Percentiles rank a stretch among this genome's conserved stretches.
These are phyloP conservation scores for Kodamaea leandrae DNA, from an alignment of 805 yeast species.

Conservation along the genomic window DNA sequence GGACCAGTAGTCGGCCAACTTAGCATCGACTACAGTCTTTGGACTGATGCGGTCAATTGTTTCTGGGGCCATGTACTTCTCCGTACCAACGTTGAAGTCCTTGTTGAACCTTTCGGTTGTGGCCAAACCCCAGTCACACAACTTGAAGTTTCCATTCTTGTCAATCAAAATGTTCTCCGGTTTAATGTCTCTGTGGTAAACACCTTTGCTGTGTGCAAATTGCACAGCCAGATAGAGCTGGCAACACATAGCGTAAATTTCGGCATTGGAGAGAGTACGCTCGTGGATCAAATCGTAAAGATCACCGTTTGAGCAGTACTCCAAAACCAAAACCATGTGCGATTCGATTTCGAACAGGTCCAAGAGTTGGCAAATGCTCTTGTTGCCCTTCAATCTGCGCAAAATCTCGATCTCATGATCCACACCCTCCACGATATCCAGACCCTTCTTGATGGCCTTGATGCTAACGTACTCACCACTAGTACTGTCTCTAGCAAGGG, in stretches of 20 bases:
- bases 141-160: constrained; percentile 53
- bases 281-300: constrained; percentile 54
- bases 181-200: constrained; percentile 56
- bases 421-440: constrained; percentile 25
- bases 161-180: constrained; percentile 56
- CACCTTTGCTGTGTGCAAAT: constrained; percentile 55
- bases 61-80: constrained; percentile 60
- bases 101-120: constrained; percentile 20
- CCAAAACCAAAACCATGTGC: constrained; percentile 57
- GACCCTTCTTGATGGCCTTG: constrained; percentile 49
- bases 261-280: constrained; percentile 13
- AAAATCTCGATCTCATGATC: constrained; percentile 53
- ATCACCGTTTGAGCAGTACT: constrained; percentile 66
- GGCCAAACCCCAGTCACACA: constrained; percentile 59
- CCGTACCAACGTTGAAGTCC: constrained; percentile 52
- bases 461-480: constrained; percentile 44
- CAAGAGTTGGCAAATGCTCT: constrained; percentile 55
- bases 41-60: constrained; percentile 34
- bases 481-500: constrained; percentile 45
- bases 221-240: constrained; percentile 53
- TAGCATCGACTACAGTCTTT: constrained; percentile 10
- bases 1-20: constrained; percentile 54
- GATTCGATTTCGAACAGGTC: constrained; percentile 55
- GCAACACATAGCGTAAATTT: constrained; percentile 23
- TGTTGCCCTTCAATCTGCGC: constrained; percentile 33